These are phyloP conservation scores for Pythium dissimile DNA, from an alignment of 352 stramenopile genomes.

Conservation along the genomic window DNA sequence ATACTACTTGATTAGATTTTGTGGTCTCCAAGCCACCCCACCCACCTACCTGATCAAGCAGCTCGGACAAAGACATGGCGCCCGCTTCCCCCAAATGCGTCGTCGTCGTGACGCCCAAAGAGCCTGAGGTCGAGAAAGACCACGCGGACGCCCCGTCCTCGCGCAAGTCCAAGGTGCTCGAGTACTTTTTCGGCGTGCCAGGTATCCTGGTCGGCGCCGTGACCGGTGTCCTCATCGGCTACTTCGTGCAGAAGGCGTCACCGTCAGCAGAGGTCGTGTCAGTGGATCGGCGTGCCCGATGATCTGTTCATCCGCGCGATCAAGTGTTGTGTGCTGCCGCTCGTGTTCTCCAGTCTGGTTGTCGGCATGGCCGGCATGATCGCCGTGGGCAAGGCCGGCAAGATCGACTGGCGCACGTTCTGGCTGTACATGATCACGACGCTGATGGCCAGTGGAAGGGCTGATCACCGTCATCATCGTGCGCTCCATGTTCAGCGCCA, in stretches of 20 bases:
- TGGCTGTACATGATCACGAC: slow-evolving; percentile 22
- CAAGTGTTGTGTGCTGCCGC: slow-evolving; percentile 36
- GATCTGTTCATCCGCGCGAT: slow-evolving; percentile 38
- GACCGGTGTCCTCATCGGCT: background rate
- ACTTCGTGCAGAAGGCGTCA: background rate
- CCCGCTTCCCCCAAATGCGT: background rate
- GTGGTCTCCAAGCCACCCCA: no score
- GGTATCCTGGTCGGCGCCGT: background rate
- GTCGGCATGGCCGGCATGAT: slow-evolving; percentile 34
- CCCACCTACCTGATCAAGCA: no score
- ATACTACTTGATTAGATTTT: no score
- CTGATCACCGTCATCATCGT: slow-evolving; percentile 11
- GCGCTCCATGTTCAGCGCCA: slow-evolving; percentile 1
- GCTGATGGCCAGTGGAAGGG: slow-evolving; percentile 1
- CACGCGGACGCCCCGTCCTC: background rate
- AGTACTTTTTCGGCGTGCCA: background rate
- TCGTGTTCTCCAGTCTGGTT: slow-evolving; percentile 37
- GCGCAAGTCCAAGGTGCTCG: background rate
- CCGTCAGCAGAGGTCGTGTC: background rate
- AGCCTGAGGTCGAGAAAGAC: background rate
- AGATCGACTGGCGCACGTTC: slow-evolving; percentile 27
- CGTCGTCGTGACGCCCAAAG: background rate
- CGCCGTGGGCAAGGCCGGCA: slow-evolving; percentile 24
- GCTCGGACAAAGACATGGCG: background rate
- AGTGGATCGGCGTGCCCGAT: slow-evolving; percentile 26